Percentiles rank a stretch among this genome's conserved stretches.
These are phyloP conservation scores for Decorospora gaudefroyi DNA, from an alignment of 2,329 filamentous ascomycete genomes.

Conservation along the genomic window DNA sequence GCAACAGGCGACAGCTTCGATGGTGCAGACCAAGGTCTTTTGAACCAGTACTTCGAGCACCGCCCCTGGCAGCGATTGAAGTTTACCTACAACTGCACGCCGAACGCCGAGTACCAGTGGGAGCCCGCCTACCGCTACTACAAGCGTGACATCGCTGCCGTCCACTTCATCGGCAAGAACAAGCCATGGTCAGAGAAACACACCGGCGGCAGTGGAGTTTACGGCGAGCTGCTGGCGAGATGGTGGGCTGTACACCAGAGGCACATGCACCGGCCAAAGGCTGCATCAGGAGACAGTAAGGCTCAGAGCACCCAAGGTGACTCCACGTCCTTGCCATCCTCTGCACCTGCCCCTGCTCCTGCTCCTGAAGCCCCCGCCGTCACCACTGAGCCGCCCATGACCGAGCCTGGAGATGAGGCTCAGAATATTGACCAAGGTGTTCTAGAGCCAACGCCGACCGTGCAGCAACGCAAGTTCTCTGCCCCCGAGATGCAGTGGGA, in stretches of 20 bases:
- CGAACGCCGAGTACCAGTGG: slow-evolving; percentile 96
- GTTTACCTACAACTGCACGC: slow-evolving; percentile 97
- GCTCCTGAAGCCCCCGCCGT: slow-evolving; percentile 38
- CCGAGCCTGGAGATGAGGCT: slow-evolving; percentile 50
- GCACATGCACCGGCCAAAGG: slow-evolving; percentile 62
- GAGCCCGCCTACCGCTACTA: slow-evolving; percentile 93
- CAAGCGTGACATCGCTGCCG: slow-evolving; percentile 82
- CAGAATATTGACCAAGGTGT: slow-evolving; percentile 53
- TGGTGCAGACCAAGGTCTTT: slow-evolving; percentile 90
- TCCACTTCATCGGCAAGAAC: slow-evolving; percentile 89
- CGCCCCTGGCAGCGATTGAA: slow-evolving; percentile 79
- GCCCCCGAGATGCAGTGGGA: slow-evolving; percentile 66
- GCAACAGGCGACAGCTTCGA: slow-evolving; percentile 91
- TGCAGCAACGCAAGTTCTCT: slow-evolving; percentile 58
- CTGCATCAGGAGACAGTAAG: slow-evolving; percentile 9
- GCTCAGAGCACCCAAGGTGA: slow-evolving; percentile 16
- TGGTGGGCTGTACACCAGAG: slow-evolving; percentile 97
- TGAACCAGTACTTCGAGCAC: slow-evolving; percentile 91
- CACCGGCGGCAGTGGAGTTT: slow-evolving; percentile 63
- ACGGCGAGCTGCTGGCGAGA: slow-evolving; percentile 78
- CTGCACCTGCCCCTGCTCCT: slow-evolving; percentile 25
- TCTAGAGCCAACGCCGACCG: slow-evolving; percentile 51
- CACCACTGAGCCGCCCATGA: slow-evolving; percentile 51
- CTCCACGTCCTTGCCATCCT: slow-evolving; percentile 12
- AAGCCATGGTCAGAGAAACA: slow-evolving; percentile 74